Conservation (phyloP, 2,329 filamentous ascomycete genomes). For the Diplocarpon mali region DNA sequence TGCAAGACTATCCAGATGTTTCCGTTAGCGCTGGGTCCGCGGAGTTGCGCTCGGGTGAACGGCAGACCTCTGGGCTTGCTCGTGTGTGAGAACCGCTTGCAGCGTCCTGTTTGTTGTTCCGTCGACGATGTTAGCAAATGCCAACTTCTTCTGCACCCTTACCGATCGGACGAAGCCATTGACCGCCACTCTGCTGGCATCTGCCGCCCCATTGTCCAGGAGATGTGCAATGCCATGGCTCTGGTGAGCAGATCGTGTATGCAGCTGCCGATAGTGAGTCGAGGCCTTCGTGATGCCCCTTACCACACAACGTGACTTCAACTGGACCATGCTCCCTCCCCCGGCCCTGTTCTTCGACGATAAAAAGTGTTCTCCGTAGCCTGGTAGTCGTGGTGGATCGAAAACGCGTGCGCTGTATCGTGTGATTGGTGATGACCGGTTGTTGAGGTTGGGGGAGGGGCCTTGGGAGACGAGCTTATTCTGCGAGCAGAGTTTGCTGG, state of each 20-base stretch:
- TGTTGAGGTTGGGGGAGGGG: background rate
- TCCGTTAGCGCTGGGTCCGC: conserved; percentile 6
- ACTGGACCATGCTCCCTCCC: conserved; percentile 2
- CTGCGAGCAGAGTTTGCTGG: too few species aligned
- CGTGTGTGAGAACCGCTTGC: conserved; percentile 38
- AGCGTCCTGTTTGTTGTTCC: conserved; percentile 70
- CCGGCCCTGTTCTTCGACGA: background rate
- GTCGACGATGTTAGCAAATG: conserved; percentile 79
- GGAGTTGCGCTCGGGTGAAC: conserved; percentile 1
- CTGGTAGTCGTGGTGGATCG: background rate
- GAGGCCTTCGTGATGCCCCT: background rate
- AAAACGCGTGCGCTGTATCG: background rate
- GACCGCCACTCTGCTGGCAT: conserved; percentile 43
- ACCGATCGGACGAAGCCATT: conserved; percentile 77
- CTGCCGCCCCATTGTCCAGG: conserved; percentile 39
- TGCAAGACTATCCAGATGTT: conserved; percentile 48
- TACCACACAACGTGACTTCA: background rate
- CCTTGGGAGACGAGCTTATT: too few species aligned
- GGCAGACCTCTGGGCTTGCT: conserved; percentile 22
- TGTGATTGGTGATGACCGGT: background rate
- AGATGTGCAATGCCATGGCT: conserved; percentile 37
- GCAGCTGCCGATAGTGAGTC: conserved; percentile 4
- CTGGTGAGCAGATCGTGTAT: conserved; percentile 27
- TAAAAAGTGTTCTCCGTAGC: background rate
- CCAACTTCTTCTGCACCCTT: conserved; percentile 71